Conservation (phyloP, 345 rosid genomes). For the Populus alba region DNA sequence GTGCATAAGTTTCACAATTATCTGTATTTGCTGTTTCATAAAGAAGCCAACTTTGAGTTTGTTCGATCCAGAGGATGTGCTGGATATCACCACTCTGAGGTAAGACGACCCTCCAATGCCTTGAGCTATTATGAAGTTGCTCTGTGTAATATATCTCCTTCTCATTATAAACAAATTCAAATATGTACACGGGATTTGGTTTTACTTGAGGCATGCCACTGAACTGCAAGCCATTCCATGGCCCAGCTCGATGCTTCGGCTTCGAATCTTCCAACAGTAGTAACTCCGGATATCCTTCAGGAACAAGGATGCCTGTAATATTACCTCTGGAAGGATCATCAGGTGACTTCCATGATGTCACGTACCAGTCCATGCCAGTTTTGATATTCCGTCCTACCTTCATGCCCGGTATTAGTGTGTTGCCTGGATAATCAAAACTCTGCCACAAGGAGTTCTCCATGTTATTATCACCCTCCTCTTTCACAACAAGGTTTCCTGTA, state of each 20-base stretch:
- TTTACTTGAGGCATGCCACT: constrained; percentile 5
- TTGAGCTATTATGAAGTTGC: neutral
- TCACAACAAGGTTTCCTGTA: neutral
- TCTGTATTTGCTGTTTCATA: too few species aligned
- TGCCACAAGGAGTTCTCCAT: too few species aligned
- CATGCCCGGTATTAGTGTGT: neutral
- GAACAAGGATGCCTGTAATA: constrained; percentile 1
- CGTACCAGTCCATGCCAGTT: neutral
- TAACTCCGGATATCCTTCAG: constrained; percentile 28
- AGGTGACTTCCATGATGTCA: constrained; percentile 41
- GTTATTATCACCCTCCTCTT: too few species aligned
- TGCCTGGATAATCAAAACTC: neutral
- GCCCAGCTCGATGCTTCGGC: constrained; percentile 21
- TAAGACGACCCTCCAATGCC: neutral
- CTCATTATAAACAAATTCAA: neutral
- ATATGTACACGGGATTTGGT: neutral
- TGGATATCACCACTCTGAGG: neutral
- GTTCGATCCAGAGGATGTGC: neutral
- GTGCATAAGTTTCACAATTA: too few species aligned
- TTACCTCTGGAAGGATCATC: constrained; percentile 37
- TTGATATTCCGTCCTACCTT: neutral
- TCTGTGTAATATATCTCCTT: neutral
- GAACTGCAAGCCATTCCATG: constrained; percentile 36
- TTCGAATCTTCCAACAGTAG: constrained; percentile 11
- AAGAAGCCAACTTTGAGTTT: neutral